A percentile compares a stretch with the other conserved stretches of the same genome.
phyloP scores from a whole-genome alignment of 1,284 basidiomycete species.

The Cryptococcus sp. region DNA sequence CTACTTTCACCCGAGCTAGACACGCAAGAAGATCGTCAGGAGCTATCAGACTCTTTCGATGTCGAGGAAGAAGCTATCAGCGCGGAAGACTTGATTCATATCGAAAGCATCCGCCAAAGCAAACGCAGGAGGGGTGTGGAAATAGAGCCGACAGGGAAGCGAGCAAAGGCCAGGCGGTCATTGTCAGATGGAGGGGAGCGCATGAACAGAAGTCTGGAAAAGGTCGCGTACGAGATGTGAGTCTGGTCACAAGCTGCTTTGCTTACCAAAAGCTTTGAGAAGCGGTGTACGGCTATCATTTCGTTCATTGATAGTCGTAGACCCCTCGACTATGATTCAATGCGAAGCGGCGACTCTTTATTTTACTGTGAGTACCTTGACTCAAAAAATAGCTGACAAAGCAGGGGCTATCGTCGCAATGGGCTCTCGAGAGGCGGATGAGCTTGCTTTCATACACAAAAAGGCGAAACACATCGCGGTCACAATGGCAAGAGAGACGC shows the following conservation, averaged over 20 bases:
- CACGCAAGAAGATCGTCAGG: no score
- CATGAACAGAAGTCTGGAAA: conserved; percentile 1
- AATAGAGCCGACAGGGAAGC: not conserved
- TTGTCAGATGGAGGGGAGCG: not conserved
- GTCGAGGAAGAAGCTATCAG: not conserved
- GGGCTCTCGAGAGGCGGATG: conserved; percentile 9
- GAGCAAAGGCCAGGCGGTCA: not conserved
- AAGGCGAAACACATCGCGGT: conserved; percentile 2
- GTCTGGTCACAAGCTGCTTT: not conserved
- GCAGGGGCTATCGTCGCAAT: conserved; percentile 11
- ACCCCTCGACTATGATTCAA: not conserved
- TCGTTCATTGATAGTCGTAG: conserved; percentile 5
- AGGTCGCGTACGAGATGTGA: conserved; percentile 8
- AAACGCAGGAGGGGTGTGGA: not conserved
- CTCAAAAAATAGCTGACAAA: not conserved
- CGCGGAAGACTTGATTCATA: conserved; percentile 1
- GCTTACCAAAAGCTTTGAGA: not conserved
- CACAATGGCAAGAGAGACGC: conserved; percentile 1
- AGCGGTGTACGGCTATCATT: conserved; percentile 6
- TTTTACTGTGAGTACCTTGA: conserved; percentile 5
- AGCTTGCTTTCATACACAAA: conserved; percentile 2
- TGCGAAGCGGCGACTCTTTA: not conserved
- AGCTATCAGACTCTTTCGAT: no score
- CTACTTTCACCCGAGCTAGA: not conserved
- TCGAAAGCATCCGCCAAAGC: conserved; percentile 1